Base-by-base conservation (phyloP, 2,329 filamentous ascomycete species). In the Delphinella strobiligena region DNA sequence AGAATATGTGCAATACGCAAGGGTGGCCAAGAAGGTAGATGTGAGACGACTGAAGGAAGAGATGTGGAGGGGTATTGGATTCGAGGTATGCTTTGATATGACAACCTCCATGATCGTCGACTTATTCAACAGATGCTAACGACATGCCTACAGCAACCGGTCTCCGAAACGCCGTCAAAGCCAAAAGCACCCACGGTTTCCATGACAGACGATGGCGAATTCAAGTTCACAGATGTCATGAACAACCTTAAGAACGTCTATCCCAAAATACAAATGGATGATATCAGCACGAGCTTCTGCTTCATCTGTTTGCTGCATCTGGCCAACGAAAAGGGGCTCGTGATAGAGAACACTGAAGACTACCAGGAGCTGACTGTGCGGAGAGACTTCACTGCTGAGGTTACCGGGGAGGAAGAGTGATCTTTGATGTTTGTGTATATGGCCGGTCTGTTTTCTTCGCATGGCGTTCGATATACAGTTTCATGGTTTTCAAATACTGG, bases 231-330 rank as follows among this genome's bases (percentile, higher is more conserved):
- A 0, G 69, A 81, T 15, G 79, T 98, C 44, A 93, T 98, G 78
- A 93, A 93, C 56, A 80, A 80, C 45, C 66, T 98, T 34, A 83
- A 93, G 56, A 63, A 71, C 4, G 86, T 94, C 5, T 98, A 98
- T 54, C 80, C 87, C 9, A 82, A 84, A 59, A 72, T 83, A 49
- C 76, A 78, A 44, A 84, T 98, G 77, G 78, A 82, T 45, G 91
- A 98, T 61, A 96, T 98, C 54, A 94, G 87, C 27, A 98, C 91
- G 0, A 93, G 71, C 12, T 82, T 74, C 49, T 93, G 91, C 59
- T 98, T 96, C 63, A 98, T 98, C 47, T 93, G 84, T 52, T 64
- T 94, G 42, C 66, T 95, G 48, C 88, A 95, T 61, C 59, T 95
- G 52, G 88, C 88, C 44, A 95, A 95, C 61, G 88, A 95, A 56